Evolutionary conservation across 495 filamentous ascomycete species (phyloP), one percentile per base, ranked within the genome.

Genomic region (Podospora tetraspora): DNA sequence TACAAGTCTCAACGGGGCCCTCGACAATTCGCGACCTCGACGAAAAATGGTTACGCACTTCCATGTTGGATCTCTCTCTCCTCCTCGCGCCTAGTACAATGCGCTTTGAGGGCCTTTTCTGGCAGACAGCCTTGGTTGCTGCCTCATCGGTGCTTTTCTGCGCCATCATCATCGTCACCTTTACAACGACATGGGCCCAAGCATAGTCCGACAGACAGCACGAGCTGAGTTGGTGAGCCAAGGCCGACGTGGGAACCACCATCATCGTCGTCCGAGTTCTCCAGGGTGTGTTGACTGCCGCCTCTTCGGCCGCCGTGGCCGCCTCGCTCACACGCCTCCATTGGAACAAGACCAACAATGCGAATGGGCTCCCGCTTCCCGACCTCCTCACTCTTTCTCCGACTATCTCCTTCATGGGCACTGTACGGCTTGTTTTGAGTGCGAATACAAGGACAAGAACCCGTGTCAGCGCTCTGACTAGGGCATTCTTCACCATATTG

Each of bases 251-350:
- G 16, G 63, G 63, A 5, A 59, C 23, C 10, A 66, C 63, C 23
- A 12, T 66, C 29, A 58, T 66, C 52, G 63, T 59, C 56, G 63
- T 66, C 30, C 56, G 52, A 19, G 63, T 66, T 19, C 43, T 66
- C 5, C 63, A 59, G 56, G 63, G 63, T 5, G 13, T 66, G 1
- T 13, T 66, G 25, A 59, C 63, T 2, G 27, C 21, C 6, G 63
- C 43, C 23, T 34, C 63, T 13, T 21, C 56, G 11, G 19, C 56
- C n/a, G 56, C 56, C 1, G 16, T 66, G 21, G 57, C 63, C 16
- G 19, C 21, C 8, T 59, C 63, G 3, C 59, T 66, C 25, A 59
- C 25, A 19, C 63, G 56, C 52, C 63, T 66, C 10, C 63, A 66
- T 23, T 66, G 56, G 56, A 58, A 37, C 19, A 32, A 19, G 63